These are phyloP conservation scores for Fusarium musae DNA, from an alignment of 2,329 filamentous ascomycete species.

Conservation along the genomic window DNA sequence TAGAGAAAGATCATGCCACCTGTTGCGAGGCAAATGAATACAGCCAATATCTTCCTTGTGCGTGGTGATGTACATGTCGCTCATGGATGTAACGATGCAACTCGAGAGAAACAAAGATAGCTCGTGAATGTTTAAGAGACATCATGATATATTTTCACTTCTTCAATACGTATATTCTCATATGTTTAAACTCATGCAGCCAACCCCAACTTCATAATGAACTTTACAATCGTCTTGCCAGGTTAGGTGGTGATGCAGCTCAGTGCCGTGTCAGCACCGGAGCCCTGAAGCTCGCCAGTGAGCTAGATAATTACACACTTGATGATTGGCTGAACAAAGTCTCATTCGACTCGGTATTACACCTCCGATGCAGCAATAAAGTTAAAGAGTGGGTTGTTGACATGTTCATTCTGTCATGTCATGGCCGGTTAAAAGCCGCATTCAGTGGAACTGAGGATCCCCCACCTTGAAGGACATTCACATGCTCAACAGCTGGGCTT, in stretches of 20 bases:
- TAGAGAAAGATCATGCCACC: background rate
- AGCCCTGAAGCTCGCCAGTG: background rate
- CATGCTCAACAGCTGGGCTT: background rate
- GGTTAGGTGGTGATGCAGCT: background rate
- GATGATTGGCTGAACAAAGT: conserved; percentile 21
- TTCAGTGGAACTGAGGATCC: conserved; percentile 14
- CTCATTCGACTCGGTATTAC: background rate
- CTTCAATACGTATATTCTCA: fast-evolving
- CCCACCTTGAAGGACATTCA: conserved; percentile 6
- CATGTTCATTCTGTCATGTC: conserved; percentile 14
- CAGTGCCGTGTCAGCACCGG: conserved; percentile 8
- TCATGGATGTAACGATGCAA: background rate
- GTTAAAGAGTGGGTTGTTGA: conserved; percentile 1
- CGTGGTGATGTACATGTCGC: background rate
- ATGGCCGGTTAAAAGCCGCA: conserved; percentile 39
- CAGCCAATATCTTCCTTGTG: background rate
- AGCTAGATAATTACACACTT: conserved; percentile 19
- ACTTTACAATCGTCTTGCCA: background rate
- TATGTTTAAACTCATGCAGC: background rate
- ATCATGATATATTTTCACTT: background rate
- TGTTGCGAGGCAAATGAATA: background rate
- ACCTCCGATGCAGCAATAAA: conserved; percentile 16
- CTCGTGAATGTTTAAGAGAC: background rate
- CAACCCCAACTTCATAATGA: background rate
- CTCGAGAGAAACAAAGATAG: background rate